Conservation (phyloP, 768 basidiomycete genomes). For the Rickenella mellea region DNA sequence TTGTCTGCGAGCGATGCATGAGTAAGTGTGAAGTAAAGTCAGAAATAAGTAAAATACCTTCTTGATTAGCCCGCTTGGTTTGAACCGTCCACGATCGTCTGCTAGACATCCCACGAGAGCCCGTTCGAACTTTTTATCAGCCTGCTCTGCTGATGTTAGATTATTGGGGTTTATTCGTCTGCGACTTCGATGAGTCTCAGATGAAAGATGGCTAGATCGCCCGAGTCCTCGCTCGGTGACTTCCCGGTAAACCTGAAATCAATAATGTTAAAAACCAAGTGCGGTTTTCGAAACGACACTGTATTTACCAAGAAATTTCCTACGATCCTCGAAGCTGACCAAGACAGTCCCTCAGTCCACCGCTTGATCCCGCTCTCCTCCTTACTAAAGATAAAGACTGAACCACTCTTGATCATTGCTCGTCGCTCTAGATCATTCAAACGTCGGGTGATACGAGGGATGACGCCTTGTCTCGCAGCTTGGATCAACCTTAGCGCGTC, state of each 20-base stretch:
- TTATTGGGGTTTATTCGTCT: constrained; percentile 21
- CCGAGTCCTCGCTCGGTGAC: constrained; percentile 60
- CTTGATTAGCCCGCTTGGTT: constrained; percentile 69
- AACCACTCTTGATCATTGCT: constrained; percentile 38
- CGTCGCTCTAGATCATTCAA: constrained; percentile 74
- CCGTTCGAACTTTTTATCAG: not conserved
- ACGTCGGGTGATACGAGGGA: constrained; percentile 75
- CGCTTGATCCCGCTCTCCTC: constrained; percentile 83
- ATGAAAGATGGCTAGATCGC: constrained; percentile 42
- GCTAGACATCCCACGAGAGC: constrained; percentile 9
- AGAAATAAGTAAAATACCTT: constrained; percentile 37
- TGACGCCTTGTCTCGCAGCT: constrained; percentile 68
- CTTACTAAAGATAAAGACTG: constrained; percentile 75
- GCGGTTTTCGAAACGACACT: not conserved
- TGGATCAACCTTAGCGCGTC: constrained; percentile 79
- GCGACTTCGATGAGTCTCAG: constrained; percentile 34
- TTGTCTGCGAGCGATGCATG: constrained; percentile 44
- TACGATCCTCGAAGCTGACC: constrained; percentile 79
- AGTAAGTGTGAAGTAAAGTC: constrained; percentile 2
- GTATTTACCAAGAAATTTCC: constrained; percentile 70
- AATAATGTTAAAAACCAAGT: constrained; percentile 1
- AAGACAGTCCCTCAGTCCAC: constrained; percentile 74
- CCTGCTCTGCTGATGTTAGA: constrained; percentile 19
- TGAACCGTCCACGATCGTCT: constrained; percentile 51
- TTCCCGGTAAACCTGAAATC: constrained; percentile 66